Conservation (phyloP, 2,329 filamentous ascomycete genomes). For the Dissoconium aciculare region DNA sequence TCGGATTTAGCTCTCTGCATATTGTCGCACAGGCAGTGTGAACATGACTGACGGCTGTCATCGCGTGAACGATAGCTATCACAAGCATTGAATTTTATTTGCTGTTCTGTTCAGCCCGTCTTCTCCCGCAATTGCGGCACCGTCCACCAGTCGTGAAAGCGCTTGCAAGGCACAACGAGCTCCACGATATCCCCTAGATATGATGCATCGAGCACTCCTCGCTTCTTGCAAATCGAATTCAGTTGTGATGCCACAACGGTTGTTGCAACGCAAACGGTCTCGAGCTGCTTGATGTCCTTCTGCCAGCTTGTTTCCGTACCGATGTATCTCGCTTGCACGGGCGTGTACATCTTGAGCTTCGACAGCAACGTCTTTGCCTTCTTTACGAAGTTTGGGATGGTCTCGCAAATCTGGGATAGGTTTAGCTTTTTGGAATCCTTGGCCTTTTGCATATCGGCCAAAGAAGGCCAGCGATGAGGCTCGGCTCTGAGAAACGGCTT, state of each 20-base stretch:
- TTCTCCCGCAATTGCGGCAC: constrained; percentile 28
- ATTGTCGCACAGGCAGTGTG: too few relatives aligned
- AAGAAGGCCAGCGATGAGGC: background rate
- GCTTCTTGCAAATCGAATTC: constrained; percentile 10
- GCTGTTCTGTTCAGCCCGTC: too few relatives aligned
- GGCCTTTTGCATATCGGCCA: background rate
- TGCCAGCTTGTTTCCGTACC: constrained; percentile 27
- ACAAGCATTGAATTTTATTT: too few relatives aligned
- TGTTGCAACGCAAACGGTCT: constrained; percentile 21
- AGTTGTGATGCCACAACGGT: constrained; percentile 17
- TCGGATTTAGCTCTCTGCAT: too few relatives aligned
- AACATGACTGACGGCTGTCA: too few relatives aligned
- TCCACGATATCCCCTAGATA: constrained; percentile 15
- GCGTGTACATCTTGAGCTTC: constrained; percentile 24
- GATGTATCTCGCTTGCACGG: constrained; percentile 20
- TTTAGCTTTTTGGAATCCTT: background rate
- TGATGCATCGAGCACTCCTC: constrained; percentile 8
- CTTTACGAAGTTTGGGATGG: constrained; percentile 17
- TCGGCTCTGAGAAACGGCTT: constrained; percentile 51
- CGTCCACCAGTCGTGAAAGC: constrained; percentile 33
- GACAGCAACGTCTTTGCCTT: constrained; percentile 24
- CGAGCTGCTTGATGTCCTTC: constrained; percentile 20
- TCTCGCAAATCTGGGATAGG: background rate
- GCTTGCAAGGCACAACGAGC: constrained; percentile 26
- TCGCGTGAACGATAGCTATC: too few relatives aligned